Conservation (phyloP, 352 stramenopile species). For the Chrysophaeum taylorii region DNA sequence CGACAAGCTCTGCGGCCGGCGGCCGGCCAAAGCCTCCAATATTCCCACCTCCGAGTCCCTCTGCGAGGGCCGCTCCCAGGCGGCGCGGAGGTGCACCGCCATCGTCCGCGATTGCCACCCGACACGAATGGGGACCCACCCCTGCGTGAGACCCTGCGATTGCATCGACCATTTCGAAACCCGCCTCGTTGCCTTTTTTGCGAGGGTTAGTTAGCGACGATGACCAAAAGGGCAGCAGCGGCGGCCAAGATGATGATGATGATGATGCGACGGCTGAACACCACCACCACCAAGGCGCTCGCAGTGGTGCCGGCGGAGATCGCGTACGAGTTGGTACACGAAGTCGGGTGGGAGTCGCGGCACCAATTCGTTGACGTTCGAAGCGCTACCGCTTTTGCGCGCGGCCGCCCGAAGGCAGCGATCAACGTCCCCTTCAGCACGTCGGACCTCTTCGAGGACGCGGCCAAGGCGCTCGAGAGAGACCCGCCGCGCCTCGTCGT, state of each 20-base stretch:
- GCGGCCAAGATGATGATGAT: no score
- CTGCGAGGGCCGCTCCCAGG: not conserved
- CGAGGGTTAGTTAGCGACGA: no score
- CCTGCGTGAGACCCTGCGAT: no score
- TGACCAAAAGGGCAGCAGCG: no score
- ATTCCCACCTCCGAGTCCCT: not conserved
- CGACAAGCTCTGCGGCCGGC: not conserved
- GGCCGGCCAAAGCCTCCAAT: not conserved
- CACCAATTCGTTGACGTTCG: constrained; percentile 7
- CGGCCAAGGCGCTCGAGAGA: not conserved
- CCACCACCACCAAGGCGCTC: not conserved
- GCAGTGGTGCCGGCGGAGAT: not conserved
- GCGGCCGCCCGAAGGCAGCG: not conserved
- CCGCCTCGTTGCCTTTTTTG: no score
- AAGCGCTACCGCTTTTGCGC: not conserved
- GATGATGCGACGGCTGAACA: not conserved
- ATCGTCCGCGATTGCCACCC: not conserved
- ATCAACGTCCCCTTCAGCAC: not conserved
- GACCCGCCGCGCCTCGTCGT: not conserved
- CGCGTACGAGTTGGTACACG: not conserved
- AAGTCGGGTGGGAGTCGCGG: constrained; percentile 1
- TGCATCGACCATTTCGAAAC: no score
- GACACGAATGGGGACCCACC: no score
- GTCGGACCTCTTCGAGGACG: not conserved
- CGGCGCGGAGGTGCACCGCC: not conserved